Evolutionary conservation across 257 asterid species (phyloP).

Genomic region (Fraxinus pennsylvanica): DNA sequence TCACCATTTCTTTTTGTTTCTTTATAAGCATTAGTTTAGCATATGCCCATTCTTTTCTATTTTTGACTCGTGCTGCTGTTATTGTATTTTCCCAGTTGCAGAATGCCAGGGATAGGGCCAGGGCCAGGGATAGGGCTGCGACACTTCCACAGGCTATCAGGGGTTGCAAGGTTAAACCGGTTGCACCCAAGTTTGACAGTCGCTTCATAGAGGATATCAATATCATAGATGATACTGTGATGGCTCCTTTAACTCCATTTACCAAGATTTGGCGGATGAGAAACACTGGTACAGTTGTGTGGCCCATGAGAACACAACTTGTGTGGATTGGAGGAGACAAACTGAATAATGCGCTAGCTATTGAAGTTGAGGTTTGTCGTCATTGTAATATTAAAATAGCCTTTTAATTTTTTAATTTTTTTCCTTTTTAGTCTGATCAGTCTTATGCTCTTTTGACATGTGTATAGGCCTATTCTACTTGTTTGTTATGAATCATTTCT

Average conservation of each 20-base stretch:
- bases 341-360: slow-evolving; percentile 48
- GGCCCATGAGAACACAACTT: slow-evolving; percentile 82
- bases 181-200: slow-evolving; percentile 63
- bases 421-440: neutral
- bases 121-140: slow-evolving; percentile 30
- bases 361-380: slow-evolving; percentile 56
- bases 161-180: slow-evolving; percentile 37
- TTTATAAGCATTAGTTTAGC: neutral
- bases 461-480: neutral
- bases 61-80: neutral
- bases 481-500: neutral
- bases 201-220: slow-evolving; percentile 78
- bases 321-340: slow-evolving; percentile 93
- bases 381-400: neutral
- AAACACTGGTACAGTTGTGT: slow-evolving; percentile 71
- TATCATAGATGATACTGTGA: slow-evolving; percentile 74
- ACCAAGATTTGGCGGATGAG: slow-evolving; percentile 98
- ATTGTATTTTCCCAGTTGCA: slow-evolving; percentile 25
- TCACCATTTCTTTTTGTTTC: neutral
- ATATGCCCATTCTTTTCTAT: neutral
- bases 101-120: slow-evolving; percentile 36
- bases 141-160: slow-evolving; percentile 32
- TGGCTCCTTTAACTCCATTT: slow-evolving; percentile 75
- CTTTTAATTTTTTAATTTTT: neutral
- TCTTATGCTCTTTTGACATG: neutral